Conservation (phyloP, 1,284 basidiomycete species). For the Naganishia liquefaciens region DNA sequence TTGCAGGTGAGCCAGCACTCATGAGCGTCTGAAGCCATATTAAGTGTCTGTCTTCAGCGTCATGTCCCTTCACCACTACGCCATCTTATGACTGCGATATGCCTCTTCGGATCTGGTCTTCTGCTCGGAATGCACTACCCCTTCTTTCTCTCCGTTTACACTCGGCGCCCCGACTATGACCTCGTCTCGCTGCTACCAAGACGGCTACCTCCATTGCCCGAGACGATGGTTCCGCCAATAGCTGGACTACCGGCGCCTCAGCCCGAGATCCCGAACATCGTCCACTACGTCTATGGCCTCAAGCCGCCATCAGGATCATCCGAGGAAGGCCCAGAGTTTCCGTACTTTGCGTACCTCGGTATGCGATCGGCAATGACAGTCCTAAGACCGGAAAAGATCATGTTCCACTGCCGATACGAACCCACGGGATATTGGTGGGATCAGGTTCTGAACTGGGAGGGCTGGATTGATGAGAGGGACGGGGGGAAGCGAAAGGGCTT, state of each 20-base stretch:
- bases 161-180: conserved; percentile 34
- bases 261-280: conserved; percentile 44
- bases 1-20: conserved; percentile 4
- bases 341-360: conserved; percentile 51
- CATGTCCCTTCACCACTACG: conserved; percentile 6
- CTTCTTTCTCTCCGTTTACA: conserved; percentile 41
- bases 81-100: not conserved
- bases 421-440: conserved; percentile 48
- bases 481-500: conserved; percentile 32
- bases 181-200: conserved; percentile 38
- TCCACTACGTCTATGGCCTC: conserved; percentile 50
- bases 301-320: conserved; percentile 27
- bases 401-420: conserved; percentile 45
- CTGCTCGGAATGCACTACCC: conserved; percentile 41
- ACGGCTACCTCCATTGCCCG: conserved; percentile 37
- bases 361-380: conserved; percentile 48
- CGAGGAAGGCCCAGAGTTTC: conserved; percentile 35
- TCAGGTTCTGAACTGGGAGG: conserved; percentile 41
- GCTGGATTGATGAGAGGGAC: conserved; percentile 38
- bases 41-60: not conserved
- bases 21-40: not conserved
- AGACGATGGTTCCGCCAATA: conserved; percentile 26
- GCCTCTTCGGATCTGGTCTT: conserved; percentile 39
- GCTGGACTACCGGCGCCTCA: conserved; percentile 36
- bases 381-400: conserved; percentile 45